Base-by-base conservation (phyloP, 106 monocot species). In the Dendrobium huoshanense region DNA sequence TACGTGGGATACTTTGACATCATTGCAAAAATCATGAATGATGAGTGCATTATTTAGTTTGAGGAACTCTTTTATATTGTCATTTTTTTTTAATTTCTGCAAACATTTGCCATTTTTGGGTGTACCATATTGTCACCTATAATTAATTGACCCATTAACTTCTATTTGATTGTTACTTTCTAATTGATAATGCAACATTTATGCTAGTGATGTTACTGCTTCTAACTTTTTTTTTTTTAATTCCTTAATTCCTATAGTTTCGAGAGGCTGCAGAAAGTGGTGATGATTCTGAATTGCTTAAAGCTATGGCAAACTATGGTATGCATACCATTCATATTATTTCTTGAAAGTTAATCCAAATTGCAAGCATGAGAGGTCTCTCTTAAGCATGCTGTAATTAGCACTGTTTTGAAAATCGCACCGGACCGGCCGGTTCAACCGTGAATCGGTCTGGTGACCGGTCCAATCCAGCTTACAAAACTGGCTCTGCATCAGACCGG, bases 281-380 rank as follows among this genome's bases (percentile, higher is more conserved):
- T 22, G 92, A 93, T 88, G 90, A 93, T 65, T 67, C 83, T 13
- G 87, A 82, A 40, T 68, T 93, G 47, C 83, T 90, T 72, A 90
- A 85, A 54, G 86, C 82, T 82, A 93, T 93, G 92, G 90, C 92
- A 72, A 80, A 77, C 82, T 93, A 93, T 56, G 92, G 92, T 93
- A 87, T 58, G 81, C 27, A 43, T 22, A 33, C 43, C 11, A 27
- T 67, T 67, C 29, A 27, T 24, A 67, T n/a, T 67, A 2, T 67
- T 19, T 67, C 6, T 70, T 3, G 29, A 24, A 4, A 70, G 3
- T 24, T 22, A 25, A 65, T 5, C 10, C 6, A 1, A 65, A 65
- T 13, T 51, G 51, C 10, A 51, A 15, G 51, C 15, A 51, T 15
- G 10, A 13, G 51, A 51, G 51, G 15, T 3, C 58, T 61, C 8